Percentiles rank a stretch among this genome's conserved stretches.
These are phyloP conservation scores for Candida chauliodis DNA, from an alignment of 805 yeast species.

Conservation along the genomic window DNA sequence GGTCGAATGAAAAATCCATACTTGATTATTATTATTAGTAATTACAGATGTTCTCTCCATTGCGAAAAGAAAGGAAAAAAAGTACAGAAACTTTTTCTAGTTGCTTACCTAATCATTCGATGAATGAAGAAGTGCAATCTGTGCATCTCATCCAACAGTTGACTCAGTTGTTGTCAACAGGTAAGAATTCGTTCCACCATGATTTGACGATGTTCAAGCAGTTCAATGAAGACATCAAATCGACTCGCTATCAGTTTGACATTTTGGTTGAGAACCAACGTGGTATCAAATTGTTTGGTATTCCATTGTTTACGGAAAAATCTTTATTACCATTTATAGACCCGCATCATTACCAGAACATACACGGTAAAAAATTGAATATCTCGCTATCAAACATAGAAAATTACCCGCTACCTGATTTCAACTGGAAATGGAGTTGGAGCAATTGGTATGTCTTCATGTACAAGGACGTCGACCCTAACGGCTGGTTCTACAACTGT, in stretches of 20 bases:
- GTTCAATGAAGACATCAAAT: slow-evolving; percentile 5
- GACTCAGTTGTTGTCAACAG: not conserved
- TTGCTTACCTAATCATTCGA: not conserved
- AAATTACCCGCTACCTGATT: slow-evolving; percentile 51
- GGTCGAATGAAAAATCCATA: not conserved
- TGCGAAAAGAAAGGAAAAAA: too few relatives aligned
- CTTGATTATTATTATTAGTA: too few relatives aligned
- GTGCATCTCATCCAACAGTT: slow-evolving; percentile 2
- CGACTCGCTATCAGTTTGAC: slow-evolving; percentile 25
- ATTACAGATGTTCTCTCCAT: too few relatives aligned
- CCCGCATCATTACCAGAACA: slow-evolving; percentile 47
- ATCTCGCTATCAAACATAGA: slow-evolving; percentile 24
- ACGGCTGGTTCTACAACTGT: slow-evolving; percentile 77
- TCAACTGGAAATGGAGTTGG: slow-evolving; percentile 68
- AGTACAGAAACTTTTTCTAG: too few relatives aligned
- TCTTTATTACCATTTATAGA: slow-evolving; percentile 47
- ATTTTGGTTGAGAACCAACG: slow-evolving; percentile 52
- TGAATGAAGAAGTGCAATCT: slow-evolving; percentile 3
- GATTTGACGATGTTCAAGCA: slow-evolving; percentile 3
- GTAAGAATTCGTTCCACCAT: slow-evolving; percentile 1
- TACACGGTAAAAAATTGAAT: slow-evolving; percentile 36
- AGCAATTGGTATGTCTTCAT: slow-evolving; percentile 69
- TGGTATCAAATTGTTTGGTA: slow-evolving; percentile 50
- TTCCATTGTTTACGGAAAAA: slow-evolving; percentile 45
- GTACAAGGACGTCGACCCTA: slow-evolving; percentile 71